Evolutionary conservation across 2,329 filamentous ascomycete genomes (phyloP).

Genomic region (Paraconiothyrium brasiliense): DNA sequence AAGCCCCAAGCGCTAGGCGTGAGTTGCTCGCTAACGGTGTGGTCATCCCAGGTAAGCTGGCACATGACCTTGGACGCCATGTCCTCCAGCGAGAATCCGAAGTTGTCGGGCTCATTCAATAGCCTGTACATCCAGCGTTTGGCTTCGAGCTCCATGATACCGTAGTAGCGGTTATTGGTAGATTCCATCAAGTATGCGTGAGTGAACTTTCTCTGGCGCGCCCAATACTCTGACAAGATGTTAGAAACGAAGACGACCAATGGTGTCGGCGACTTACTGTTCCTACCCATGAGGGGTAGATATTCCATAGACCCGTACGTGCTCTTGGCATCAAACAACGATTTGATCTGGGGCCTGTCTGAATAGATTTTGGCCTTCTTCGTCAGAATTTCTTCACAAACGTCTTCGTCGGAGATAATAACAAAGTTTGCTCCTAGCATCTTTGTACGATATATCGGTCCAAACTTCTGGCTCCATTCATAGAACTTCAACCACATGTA

Average conservation of each 20-base stretch:
- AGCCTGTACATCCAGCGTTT: constrained; percentile 63
- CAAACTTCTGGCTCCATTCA: constrained; percentile 47
- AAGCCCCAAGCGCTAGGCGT: constrained; percentile 65
- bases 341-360: constrained; percentile 60
- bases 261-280: constrained; percentile 52
- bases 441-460: constrained; percentile 48
- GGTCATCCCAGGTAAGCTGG: constrained; percentile 64
- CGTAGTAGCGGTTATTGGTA: constrained; percentile 56
- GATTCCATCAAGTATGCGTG: constrained; percentile 62
- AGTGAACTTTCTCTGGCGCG: constrained; percentile 63
- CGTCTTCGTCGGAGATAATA: constrained; percentile 61
- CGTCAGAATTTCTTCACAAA: constrained; percentile 63
- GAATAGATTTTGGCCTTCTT: constrained; percentile 63
- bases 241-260: constrained; percentile 20
- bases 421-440: constrained; percentile 57
- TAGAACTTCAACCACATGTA: constrained; percentile 63
- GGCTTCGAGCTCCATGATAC: constrained; percentile 62
- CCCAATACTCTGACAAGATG: constrained; percentile 59
- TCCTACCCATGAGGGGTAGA: constrained; percentile 65
- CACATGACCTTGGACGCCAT: constrained; percentile 68
- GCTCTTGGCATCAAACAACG: constrained; percentile 64
- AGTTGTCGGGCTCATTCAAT: constrained; percentile 61
- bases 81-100: constrained; percentile 62
- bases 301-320: constrained; percentile 66
- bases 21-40: constrained; percentile 58